Base-by-base conservation (phyloP, 202 grass and related monocot genomes). In the Musa balbisiana region DNA sequence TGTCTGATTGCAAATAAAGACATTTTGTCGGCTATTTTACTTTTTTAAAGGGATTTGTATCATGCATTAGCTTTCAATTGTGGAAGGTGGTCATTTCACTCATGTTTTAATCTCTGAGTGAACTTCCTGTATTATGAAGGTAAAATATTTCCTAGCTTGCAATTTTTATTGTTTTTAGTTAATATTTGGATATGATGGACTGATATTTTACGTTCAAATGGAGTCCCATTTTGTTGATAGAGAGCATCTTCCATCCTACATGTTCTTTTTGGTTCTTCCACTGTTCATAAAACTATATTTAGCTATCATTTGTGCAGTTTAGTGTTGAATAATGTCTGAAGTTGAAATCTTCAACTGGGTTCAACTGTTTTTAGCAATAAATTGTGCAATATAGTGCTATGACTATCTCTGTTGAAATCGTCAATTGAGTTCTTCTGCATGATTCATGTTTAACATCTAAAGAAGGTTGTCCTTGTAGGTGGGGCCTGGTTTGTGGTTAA, bases 171-270 rank as follows among this genome's bases (percentile, higher is more conserved):
- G 33, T 43, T 43, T 43, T 43, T 43, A 43, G 33, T 43, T 43
- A 43, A 43, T 43, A 43, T 43, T 43, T 43, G 33, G 33, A 8
- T 43, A 43, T 43, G 33, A 43, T 43, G 5, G 33, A 6, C 93
- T 76, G 90, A 97, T 43, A 6, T 43, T 43, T 43, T 43, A 43
- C 4, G 33, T 43, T 43, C 33, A 43, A 43, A 6, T 8, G 33
- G 33, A 43, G 33, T 43, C 33, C 33, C 6, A 43, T 6, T 43
- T 43, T 43, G 0, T 43, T 43, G 5, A 43, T 60, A 8, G 56
- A 60, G 15, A 21, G 3, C 16, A 21, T 60, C 56, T 20, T 60
- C n/a, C n/a, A n/a, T n/a, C n/a, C 6, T 9, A 43, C 33, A 43
- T 43, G 33, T 60, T 60, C n/a, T 60, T 60, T n/a, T 60, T 60